Base-by-base conservation (phyloP, 106 monocot genomes). In the Alisma plantagoaquatica region DNA sequence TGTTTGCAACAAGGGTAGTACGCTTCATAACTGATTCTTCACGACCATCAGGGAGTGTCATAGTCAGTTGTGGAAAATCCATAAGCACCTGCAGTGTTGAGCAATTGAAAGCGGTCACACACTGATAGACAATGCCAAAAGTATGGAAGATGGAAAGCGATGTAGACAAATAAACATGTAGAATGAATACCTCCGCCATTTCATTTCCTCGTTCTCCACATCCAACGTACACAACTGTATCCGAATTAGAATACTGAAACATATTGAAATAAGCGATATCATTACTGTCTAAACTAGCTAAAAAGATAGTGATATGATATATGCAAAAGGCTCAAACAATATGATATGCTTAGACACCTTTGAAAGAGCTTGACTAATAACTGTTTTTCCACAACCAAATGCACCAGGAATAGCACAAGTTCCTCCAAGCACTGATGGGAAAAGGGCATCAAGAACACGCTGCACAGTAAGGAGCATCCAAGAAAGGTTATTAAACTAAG, bases 131-230 rank as follows among this genome's bases (percentile, higher is more conserved):
- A n/a, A n/a, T n/a, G n/a, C n/a, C n/a, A n/a, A n/a, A n/a, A n/a
- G n/a, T n/a, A n/a, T n/a, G n/a, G n/a, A n/a, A n/a, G n/a, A n/a
- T n/a, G n/a, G n/a, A n/a, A n/a, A n/a, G n/a, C n/a, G n/a, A n/a
- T n/a, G n/a, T n/a, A n/a, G n/a, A n/a, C n/a, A n/a, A n/a, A n/a
- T n/a, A n/a, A n/a, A n/a, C n/a, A n/a, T n/a, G n/a, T n/a, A n/a
- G n/a, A n/a, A n/a, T n/a, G n/a, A n/a, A 49, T 41, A 99, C 98
- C 85, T 98, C 98, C 46, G 98, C 98, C 98, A 90, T 98, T 64
- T 98, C 98, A 70, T 98, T 98, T 68, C 98, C 98, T 90, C 98
- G 85, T 75, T 98, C 98, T 75, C 98, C 98, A 82, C 98, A 98
- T 19, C 90, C 98, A 31, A 98, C 98, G 54, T 98, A 98, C 43